Percentiles rank a stretch among this genome's conserved stretches.
phyloP scores from a whole-genome alignment of 2,329 filamentous ascomycete species.

The Clonostachys chloroleuca region DNA sequence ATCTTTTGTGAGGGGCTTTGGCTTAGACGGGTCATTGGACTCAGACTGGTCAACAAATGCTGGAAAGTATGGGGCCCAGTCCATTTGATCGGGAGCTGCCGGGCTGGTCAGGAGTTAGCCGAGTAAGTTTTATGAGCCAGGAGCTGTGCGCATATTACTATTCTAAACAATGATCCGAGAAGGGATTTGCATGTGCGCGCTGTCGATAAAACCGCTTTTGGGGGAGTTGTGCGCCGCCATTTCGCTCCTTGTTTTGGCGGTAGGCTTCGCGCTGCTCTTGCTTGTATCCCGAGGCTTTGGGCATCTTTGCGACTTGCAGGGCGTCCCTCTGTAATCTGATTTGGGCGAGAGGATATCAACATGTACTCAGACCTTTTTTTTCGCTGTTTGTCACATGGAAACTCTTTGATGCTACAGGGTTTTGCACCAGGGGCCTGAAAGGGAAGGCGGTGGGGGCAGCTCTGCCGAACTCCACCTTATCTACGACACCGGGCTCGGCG shows the following conservation, averaged over 20 bases:
- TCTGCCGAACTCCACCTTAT: background rate
- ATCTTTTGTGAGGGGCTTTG: constrained; percentile 42
- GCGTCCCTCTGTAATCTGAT: no score
- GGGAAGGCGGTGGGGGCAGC: background rate
- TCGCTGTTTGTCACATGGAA: background rate
- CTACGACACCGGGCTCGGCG: background rate
- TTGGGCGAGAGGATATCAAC: no score
- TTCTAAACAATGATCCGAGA: constrained; percentile 84
- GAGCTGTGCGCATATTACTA: constrained; percentile 59
- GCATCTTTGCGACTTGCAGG: no score
- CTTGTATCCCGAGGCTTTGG: no score
- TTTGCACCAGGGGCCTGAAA: background rate
- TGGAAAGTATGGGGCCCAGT: constrained; percentile 85
- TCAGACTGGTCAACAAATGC: constrained; percentile 50
- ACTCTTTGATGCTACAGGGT: background rate
- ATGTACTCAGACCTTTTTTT: background rate
- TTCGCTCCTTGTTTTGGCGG: constrained; percentile 47
- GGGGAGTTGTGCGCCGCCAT: constrained; percentile 60
- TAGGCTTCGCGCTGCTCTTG: constrained; percentile 63
- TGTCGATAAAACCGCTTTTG: constrained; percentile 97
- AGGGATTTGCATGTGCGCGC: constrained; percentile 94
- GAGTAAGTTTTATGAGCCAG: background rate
- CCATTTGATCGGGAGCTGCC: constrained; percentile 74
- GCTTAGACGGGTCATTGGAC: constrained; percentile 16
- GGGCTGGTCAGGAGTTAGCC: constrained; percentile 52